These are phyloP conservation scores for Aegilops longissima DNA, from an alignment of 176 grass and related monocot species.

Conservation along the genomic window DNA sequence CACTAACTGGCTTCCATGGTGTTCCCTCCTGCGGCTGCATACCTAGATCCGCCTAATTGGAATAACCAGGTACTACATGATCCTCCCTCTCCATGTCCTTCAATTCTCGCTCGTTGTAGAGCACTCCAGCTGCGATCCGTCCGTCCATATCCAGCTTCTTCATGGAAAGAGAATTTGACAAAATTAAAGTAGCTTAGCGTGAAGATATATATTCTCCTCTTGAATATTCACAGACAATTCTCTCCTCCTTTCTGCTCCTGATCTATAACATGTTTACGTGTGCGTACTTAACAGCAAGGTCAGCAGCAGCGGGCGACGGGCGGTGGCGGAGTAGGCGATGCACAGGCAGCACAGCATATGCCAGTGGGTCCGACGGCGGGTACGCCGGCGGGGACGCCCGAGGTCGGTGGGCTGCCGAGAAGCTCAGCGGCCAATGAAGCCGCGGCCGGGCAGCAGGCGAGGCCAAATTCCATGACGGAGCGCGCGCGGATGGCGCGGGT, in stretches of 20 bases:
- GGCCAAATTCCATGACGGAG: conserved; percentile 78
- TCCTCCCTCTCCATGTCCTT: conserved; percentile 25
- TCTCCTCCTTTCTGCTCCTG: conserved; percentile 29
- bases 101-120: conserved; percentile 3
- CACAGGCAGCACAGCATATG: neutral
- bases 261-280: conserved; percentile 6
- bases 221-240: conserved; percentile 74
- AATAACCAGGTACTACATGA: conserved; percentile 73
- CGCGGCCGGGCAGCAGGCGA: neutral
- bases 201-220: conserved; percentile 56
- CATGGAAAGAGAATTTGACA: conserved; percentile 34
- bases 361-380: conserved; percentile 26
- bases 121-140: conserved; percentile 27
- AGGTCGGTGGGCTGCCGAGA: conserved; percentile 34
- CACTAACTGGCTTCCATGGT: conserved; percentile 69
- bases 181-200: conserved; percentile 20
- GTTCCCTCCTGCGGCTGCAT: conserved; percentile 81
- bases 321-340: conserved; percentile 41
- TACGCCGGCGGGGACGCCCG: neutral
- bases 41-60: conserved; percentile 93
- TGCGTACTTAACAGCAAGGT: conserved; percentile 37
- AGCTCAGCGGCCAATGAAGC: conserved; percentile 37
- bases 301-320: conserved; percentile 38
- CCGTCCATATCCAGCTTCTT: conserved; percentile 26
- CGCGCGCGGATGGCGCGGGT: conserved; percentile 61